Percentiles rank a stretch among this genome's conserved stretches.
Evolutionary conservation across 768 basidiomycete genomes (phyloP).

Genomic region (Leccinum subgranulosum): DNA sequence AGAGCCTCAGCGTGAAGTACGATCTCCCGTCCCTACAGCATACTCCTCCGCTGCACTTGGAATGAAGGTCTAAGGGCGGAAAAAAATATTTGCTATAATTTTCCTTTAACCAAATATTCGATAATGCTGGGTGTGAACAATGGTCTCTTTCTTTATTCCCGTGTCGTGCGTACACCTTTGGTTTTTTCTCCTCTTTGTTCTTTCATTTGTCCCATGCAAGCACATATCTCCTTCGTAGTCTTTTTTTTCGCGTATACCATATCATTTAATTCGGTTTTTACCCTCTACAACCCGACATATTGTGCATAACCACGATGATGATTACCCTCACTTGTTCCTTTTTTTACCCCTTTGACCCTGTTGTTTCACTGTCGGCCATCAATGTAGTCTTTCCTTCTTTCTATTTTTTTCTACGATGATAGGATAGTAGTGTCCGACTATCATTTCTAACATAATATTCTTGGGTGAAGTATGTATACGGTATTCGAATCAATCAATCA

Average conservation of each 20-base stretch:
- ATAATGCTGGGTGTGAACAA: constrained; percentile 26
- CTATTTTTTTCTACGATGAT: not conserved
- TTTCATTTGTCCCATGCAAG: constrained; percentile 6
- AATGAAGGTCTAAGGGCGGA: constrained; percentile 40
- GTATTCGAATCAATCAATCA: not conserved
- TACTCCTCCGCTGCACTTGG: constrained; percentile 48
- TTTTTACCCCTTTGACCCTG: not conserved
- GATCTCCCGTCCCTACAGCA: constrained; percentile 40
- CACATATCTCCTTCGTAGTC: constrained; percentile 11
- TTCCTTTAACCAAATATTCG: constrained; percentile 23
- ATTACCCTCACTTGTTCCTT: not conserved
- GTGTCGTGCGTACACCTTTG: constrained; percentile 2
- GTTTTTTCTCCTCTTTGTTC: not conserved
- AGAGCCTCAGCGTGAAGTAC: constrained; percentile 40
- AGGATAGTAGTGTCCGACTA: constrained; percentile 12
- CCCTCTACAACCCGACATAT: constrained; percentile 1
- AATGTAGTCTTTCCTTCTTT: not conserved
- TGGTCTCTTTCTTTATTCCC: constrained; percentile 13
- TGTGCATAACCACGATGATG: constrained; percentile 23
- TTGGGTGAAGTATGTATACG: constrained; percentile 5
- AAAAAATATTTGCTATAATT: constrained; percentile 13
- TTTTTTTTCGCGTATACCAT: constrained; percentile 19
- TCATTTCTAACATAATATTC: constrained; percentile 14
- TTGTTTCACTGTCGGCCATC: not conserved
- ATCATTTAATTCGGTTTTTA: constrained; percentile 20